Conservation (phyloP, 176 grass and related monocot species). For the Avena atlantica region DNA sequence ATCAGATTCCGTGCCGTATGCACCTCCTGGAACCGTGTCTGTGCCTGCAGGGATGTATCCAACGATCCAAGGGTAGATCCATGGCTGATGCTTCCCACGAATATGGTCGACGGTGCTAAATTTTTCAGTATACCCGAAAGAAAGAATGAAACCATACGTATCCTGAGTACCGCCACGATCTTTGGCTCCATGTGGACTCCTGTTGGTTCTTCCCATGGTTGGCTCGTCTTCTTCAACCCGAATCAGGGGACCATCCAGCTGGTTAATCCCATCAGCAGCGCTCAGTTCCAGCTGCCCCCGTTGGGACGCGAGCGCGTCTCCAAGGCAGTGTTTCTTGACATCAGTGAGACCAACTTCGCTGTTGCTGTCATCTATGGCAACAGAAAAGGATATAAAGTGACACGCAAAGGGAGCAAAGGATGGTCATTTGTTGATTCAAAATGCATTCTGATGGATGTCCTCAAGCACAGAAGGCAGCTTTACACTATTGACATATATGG, state of each 20-base stretch:
- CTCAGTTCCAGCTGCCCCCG: conserved; percentile 39
- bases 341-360: conserved; percentile 46
- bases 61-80: conserved; percentile 53
- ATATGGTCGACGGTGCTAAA: conserved; percentile 18
- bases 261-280: conserved; percentile 50
- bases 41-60: conserved; percentile 43
- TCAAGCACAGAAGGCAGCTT: conserved; percentile 52
- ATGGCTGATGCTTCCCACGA: conserved; percentile 52
- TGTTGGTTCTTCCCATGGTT: conserved; percentile 57
- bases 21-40: conserved; percentile 57
- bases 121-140: conserved; percentile 57
- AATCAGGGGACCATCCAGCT: conserved; percentile 40
- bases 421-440: conserved; percentile 57
- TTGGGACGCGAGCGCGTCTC: conserved; percentile 23
- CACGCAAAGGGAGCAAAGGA: conserved; percentile 40
- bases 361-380: conserved; percentile 47
- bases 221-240: conserved; percentile 49
- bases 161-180: conserved; percentile 23
- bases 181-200: conserved; percentile 51
- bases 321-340: conserved; percentile 61
- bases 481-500: conserved; percentile 55
- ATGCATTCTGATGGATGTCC: conserved; percentile 39
- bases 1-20: conserved; percentile 56
- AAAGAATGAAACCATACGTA: conserved; percentile 47
- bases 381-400: conserved; percentile 51